A percentile compares a stretch with the other conserved stretches of the same genome.
Conservation (phyloP, 140 eudicot species). For the Ambrosia hybrid region DNA sequence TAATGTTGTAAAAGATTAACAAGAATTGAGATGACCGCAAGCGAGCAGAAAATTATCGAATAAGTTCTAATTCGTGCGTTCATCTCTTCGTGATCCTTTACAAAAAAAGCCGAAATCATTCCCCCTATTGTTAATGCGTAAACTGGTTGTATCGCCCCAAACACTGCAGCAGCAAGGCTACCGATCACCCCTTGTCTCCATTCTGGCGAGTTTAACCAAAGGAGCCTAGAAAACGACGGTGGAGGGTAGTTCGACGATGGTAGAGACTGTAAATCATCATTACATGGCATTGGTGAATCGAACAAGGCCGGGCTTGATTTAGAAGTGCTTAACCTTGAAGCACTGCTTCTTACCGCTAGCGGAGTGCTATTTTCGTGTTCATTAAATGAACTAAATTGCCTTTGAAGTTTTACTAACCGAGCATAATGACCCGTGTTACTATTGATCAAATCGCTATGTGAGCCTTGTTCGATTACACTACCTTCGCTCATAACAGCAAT, state of each 20-base stretch:
- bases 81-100: conserved; percentile 67
- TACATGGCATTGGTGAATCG: conserved; percentile 47
- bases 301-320: conserved; percentile 53
- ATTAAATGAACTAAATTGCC: conserved; percentile 56
- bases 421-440: conserved; percentile 68
- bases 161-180: conserved; percentile 64
- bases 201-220: conserved; percentile 68
- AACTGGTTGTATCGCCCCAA: conserved; percentile 83
- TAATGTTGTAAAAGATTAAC: conserved; percentile 78
- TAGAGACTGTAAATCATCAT: conserved; percentile 22
- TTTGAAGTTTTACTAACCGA: conserved; percentile 65
- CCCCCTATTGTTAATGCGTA: conserved; percentile 92
- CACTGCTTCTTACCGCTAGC: conserved; percentile 41
- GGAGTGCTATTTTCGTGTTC: conserved; percentile 49
- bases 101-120: conserved; percentile 82
- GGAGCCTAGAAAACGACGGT: conserved; percentile 67
- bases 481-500: conserved; percentile 80
- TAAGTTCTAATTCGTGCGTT: conserved; percentile 57
- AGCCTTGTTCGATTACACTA: conserved; percentile 62
- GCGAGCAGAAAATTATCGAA: conserved; percentile 54
- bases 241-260: conserved; percentile 36
- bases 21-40: conserved; percentile 57
- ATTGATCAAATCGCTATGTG: conserved; percentile 61
- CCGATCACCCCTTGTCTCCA: conserved; percentile 82
- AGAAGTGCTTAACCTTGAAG: conserved; percentile 68